phyloP scores from a whole-genome alignment of 139 green algal species.

The Coccomyxa sp. region DNA sequence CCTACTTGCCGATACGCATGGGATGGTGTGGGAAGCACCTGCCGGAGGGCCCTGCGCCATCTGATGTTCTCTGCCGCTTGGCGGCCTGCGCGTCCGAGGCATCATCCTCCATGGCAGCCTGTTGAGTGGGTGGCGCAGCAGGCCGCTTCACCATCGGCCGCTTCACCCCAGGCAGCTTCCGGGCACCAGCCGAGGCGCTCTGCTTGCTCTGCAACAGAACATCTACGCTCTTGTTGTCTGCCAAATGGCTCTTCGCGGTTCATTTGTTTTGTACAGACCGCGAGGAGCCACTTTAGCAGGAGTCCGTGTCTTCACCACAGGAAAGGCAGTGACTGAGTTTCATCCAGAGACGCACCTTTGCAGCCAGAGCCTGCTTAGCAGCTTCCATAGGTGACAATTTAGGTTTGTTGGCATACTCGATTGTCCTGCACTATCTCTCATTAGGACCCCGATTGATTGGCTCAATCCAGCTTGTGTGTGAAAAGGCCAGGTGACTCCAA shows the following conservation, averaged over 20 bases:
- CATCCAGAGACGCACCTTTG: background rate
- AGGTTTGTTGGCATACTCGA: background rate
- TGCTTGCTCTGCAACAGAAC: too few species aligned
- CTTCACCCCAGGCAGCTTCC: background rate
- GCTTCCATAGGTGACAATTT: background rate
- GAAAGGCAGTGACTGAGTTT: background rate
- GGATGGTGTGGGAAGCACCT: too few species aligned
- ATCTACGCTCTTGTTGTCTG: background rate
- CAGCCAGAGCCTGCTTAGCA: background rate
- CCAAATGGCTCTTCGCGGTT: too few species aligned
- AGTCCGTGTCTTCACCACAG: background rate
- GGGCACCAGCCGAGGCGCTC: background rate
- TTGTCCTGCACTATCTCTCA: background rate
- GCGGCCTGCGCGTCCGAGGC: background rate
- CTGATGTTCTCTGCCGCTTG: background rate
- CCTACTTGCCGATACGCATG: too few species aligned
- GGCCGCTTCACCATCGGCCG: slow-evolving; percentile 1
- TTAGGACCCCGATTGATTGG: background rate
- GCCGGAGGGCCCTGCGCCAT: too few species aligned
- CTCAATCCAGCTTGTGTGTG: background rate
- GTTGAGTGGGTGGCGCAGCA: background rate
- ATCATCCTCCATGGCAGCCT: too few species aligned
- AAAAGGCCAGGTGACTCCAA: background rate
- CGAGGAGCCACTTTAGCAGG: too few species aligned
- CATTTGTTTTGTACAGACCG: too few species aligned